A percentile compares a stretch with the other conserved stretches of the same genome.
phyloP scores from a whole-genome alignment of 2,329 filamentous ascomycete species.

The Penicillium sp. region DNA sequence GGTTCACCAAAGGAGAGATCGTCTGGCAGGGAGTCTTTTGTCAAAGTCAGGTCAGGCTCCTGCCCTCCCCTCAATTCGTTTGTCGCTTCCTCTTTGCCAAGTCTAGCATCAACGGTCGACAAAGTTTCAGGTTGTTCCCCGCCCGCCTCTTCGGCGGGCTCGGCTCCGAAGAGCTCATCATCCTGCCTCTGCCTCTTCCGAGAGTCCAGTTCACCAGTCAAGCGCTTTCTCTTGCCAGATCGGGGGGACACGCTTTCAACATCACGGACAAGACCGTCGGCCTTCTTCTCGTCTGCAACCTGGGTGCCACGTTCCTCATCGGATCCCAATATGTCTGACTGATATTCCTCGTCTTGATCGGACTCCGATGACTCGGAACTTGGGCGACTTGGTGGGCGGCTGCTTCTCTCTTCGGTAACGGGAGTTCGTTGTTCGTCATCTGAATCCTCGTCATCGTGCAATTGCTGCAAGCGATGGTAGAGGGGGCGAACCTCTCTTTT shows the following conservation, averaged over 20 bases:
- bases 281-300: constrained; percentile 14
- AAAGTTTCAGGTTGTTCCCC: constrained; percentile 33
- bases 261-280: constrained; percentile 20
- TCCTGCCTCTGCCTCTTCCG: constrained; percentile 82
- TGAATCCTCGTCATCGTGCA: constrained; percentile 77
- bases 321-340: constrained; percentile 25
- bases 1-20: constrained; percentile 26
- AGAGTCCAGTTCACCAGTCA: constrained; percentile 65
- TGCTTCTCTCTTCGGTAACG: constrained; percentile 77
- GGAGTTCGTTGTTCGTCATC: constrained; percentile 75
- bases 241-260: constrained; percentile 54
- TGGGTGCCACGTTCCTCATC: constrained; percentile 10
- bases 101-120: background rate
- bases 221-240: constrained; percentile 72
- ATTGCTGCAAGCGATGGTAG: constrained; percentile 72
- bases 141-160: constrained; percentile 51
- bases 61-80: constrained; percentile 2
- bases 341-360: constrained; percentile 45
- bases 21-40: constrained; percentile 7
- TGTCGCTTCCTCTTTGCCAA: constrained; percentile 1
- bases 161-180: constrained; percentile 72
- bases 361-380: constrained; percentile 54
- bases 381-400: constrained; percentile 71
- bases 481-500: constrained; percentile 71
- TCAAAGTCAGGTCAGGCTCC: background rate